A percentile compares a stretch with the other conserved stretches of the same genome.
Evolutionary conservation across 1,139 yeast species (phyloP).

Genomic region (Yamadazyma jaroonii): DNA sequence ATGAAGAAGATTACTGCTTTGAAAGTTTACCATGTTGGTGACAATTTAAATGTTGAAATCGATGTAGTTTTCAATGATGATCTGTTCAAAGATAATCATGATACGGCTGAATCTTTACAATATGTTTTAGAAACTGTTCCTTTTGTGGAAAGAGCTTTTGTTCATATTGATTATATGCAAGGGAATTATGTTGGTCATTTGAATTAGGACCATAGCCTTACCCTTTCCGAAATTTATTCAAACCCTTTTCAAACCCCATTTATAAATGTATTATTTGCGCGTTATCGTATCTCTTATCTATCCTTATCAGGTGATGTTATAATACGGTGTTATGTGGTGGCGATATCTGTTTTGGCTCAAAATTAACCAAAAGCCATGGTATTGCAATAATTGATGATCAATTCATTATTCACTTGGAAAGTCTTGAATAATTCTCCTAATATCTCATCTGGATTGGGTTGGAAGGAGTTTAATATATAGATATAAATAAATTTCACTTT

Average conservation of each 20-base stretch:
- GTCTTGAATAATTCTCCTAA: slow-evolving; percentile 44
- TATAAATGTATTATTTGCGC: too few species aligned
- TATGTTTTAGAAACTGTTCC: slow-evolving; percentile 78
- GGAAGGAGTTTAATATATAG: slow-evolving; percentile 59
- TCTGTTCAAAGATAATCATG: slow-evolving; percentile 68
- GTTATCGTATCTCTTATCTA: too few species aligned
- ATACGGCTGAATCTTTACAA: slow-evolving; percentile 77
- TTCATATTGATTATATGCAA: slow-evolving; percentile 70
- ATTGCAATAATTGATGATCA: slow-evolving; percentile 54
- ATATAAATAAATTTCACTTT: slow-evolving; percentile 25
- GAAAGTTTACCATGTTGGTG: slow-evolving; percentile 78
- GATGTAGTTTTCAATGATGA: slow-evolving; percentile 62
- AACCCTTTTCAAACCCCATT: too few species aligned
- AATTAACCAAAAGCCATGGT: slow-evolving; percentile 55
- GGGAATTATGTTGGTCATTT: slow-evolving; percentile 53
- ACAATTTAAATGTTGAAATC: slow-evolving; percentile 71
- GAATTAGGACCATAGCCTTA: slow-evolving; percentile 1
- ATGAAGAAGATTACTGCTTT: slow-evolving; percentile 64
- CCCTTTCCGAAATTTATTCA: too few species aligned
- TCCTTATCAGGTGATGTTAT: too few species aligned
- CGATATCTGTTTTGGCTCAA: too few species aligned
- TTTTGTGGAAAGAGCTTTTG: slow-evolving; percentile 76
- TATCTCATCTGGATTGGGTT: slow-evolving; percentile 58
- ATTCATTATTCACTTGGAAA: slow-evolving; percentile 49
- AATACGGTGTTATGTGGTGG: too few species aligned